Base-by-base conservation (phyloP, 2,329 filamentous ascomycete genomes). In the Fusarium robinianum region DNA sequence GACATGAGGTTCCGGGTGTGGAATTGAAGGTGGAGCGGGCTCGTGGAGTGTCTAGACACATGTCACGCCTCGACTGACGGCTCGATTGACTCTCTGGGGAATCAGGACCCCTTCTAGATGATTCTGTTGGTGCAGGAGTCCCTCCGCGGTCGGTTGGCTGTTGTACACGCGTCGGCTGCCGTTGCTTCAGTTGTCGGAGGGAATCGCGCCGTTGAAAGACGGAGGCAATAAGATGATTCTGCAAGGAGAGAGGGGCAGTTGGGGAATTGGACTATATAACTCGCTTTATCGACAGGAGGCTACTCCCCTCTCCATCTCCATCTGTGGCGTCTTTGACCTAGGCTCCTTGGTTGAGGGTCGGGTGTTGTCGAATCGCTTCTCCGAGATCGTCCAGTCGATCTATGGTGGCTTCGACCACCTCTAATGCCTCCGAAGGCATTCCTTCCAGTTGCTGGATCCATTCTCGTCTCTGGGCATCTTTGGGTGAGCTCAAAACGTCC, bases 381-480 rank as follows among this genome's bases (percentile, higher is more conserved):
- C 11, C 16, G 8, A 27, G 11, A 14, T 27, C n/a, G 11, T 37
- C 17, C 8, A 37, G 16, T 21, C 23, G 21, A 19, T 10, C n/a
- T 8, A 37, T 37, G 22, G 7, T 27, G 23, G 34, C 23, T 37
- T 37, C 23, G 22, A 37, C 16, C 11, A 16, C 34, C 10, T 27
- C 0, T 10, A 8, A 19, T 8, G 23, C 23, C 5, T 15, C 23
- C 3, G 7, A 19, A 18, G 15, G 5, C 15, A n/a, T 19, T 37
- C 34, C 34, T 11, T 37, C 5, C 8, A 37, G 16, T 37, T 23
- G 31, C 10, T 5, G 32, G n/a, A 25, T 19, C 22, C 15, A 14
- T 37, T 37, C 22, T 37, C 4, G 22, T 8, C 8, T 19, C 15
- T 37, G 15, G 11, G 15, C 4, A 12, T 23, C 31, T 34, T 5